A percentile compares a stretch with the other conserved stretches of the same genome.
phyloP scores from a whole-genome alignment of 306 rosid genomes.

The Senna tora region DNA sequence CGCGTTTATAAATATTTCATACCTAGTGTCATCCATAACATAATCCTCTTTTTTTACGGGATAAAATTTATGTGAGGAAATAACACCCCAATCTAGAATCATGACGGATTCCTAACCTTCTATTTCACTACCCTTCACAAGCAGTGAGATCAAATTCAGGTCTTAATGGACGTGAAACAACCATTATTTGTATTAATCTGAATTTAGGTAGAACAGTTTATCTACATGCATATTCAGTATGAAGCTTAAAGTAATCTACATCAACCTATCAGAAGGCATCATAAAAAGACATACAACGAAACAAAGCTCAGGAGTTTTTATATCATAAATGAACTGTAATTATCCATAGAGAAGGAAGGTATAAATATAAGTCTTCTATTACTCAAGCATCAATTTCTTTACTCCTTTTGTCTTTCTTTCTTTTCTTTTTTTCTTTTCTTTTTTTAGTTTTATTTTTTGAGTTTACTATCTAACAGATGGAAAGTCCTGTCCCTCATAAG shows the following conservation, averaged over 20 bases:
- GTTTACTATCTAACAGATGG: background rate
- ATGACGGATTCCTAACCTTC: too few relatives aligned
- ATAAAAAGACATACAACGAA: background rate
- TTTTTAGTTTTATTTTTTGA: background rate
- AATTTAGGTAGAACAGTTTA: too few relatives aligned
- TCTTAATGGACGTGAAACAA: background rate
- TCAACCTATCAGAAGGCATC: background rate
- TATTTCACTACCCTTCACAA: background rate
- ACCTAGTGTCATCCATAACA: too few relatives aligned
- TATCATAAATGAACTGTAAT: constrained; percentile 11
- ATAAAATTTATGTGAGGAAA: too few relatives aligned
- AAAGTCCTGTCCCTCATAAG: background rate
- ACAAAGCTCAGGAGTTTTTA: constrained; percentile 10
- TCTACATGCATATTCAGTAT: background rate
- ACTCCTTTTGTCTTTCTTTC: background rate
- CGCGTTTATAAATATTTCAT: too few relatives aligned
- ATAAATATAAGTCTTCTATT: background rate
- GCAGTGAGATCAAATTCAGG: background rate
- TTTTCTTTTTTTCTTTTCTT: constrained; percentile 5
- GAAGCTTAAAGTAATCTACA: background rate
- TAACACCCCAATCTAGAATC: too few relatives aligned
- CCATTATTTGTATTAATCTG: background rate
- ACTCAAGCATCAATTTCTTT: constrained; percentile 8
- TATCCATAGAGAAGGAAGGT: background rate
- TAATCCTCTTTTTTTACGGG: too few relatives aligned